Conservation (phyloP, 2,329 filamentous ascomycete species). For the Clarireedia monteithiana region DNA sequence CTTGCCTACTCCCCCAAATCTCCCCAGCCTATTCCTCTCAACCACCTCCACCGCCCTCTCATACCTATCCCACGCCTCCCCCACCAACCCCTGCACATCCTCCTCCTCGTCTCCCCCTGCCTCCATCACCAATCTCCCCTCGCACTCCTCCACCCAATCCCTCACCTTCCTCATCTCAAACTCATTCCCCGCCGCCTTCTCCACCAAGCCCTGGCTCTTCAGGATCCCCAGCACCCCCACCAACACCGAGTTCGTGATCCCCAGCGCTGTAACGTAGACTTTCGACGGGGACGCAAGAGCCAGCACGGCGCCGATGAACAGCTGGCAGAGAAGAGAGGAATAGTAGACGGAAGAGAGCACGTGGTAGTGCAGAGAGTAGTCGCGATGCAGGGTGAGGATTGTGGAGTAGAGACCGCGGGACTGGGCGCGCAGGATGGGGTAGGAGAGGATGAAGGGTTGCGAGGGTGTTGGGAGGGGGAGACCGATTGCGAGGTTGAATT, state of each 20-base stretch:
- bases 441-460: neutral
- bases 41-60: neutral
- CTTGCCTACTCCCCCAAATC: neutral
- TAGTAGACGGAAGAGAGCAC: neutral
- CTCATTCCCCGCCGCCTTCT: neutral
- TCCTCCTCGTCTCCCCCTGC: neutral
- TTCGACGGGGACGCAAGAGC: neutral
- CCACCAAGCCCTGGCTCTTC: neutral
- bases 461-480: neutral
- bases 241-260: neutral
- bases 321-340: neutral
- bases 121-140: neutral
- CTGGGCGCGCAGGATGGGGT: neutral
- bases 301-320: neutral
- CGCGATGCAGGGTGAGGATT: neutral
- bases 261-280: neutral
- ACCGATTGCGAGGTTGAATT: neutral
- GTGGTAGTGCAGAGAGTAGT: neutral
- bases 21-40: neutral
- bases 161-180: neutral
- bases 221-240: neutral
- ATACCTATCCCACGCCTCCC: neutral
- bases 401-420: neutral
- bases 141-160: neutral
- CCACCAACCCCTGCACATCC: neutral